Percentiles rank a stretch among this genome's conserved stretches.
phyloP scores from a whole-genome alignment of 164 flowering plant genomes.

The Santalum album region DNA sequence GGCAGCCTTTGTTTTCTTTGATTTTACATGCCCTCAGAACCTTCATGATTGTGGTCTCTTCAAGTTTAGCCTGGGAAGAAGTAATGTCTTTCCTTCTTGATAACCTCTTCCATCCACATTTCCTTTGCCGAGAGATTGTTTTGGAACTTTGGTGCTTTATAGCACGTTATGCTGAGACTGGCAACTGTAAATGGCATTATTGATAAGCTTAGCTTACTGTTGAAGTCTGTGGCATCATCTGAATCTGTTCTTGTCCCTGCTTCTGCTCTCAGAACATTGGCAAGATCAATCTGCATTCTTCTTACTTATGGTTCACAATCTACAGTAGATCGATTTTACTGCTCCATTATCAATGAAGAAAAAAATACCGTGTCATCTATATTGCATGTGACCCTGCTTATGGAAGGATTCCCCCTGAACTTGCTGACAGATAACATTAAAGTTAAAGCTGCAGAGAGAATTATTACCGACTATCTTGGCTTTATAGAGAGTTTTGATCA shows the following conservation, averaged over 20 bases:
- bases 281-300: constrained; percentile 53
- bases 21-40: constrained; percentile 52
- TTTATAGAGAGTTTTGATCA: constrained; percentile 45
- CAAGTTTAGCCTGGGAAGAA: constrained; percentile 45
- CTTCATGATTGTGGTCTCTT: constrained; percentile 52
- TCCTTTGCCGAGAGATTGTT: constrained; percentile 65
- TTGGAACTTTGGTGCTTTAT: constrained; percentile 81
- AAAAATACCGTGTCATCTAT: constrained; percentile 29
- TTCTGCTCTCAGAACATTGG: constrained; percentile 58
- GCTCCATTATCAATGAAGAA: constrained; percentile 22
- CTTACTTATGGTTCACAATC: constrained; percentile 34
- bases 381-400: constrained; percentile 44
- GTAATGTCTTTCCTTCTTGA: constrained; percentile 55
- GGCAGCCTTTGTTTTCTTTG: constrained; percentile 52
- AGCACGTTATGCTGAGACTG: constrained; percentile 56
- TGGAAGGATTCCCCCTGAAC: constrained; percentile 78
- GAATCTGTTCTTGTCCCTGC: constrained; percentile 32
- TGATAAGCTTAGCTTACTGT: constrained; percentile 43
- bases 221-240: constrained; percentile 31
- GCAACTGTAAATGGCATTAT: constrained; percentile 34
- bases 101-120: constrained; percentile 79
- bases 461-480: constrained; percentile 35
- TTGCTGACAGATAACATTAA: constrained; percentile 46
- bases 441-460: constrained; percentile 33
- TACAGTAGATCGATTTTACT: constrained; percentile 38